Evolutionary conservation across 169 alveolate genomes (phyloP).

Genomic region (Perkinsus marinus): DNA sequence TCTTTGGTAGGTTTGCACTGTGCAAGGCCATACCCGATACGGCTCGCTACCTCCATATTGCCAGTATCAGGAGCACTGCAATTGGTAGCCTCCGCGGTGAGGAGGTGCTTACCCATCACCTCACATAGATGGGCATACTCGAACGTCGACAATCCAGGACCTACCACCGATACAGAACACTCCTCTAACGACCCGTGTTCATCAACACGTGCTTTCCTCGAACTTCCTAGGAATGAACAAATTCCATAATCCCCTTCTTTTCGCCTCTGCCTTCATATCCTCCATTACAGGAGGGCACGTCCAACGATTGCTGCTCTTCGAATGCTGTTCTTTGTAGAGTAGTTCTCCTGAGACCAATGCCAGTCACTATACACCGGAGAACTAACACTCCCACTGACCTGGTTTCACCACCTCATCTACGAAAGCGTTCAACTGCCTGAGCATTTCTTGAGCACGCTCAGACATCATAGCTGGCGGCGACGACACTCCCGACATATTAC

Average conservation of each 20-base stretch:
- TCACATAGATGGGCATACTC: slow-evolving; percentile 26
- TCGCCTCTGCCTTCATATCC: slow-evolving; percentile 17
- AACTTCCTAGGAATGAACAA: slow-evolving; percentile 23
- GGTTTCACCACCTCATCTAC: background rate
- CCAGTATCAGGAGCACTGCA: slow-evolving; percentile 48
- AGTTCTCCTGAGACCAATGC: background rate
- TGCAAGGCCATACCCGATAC: too few relatives aligned
- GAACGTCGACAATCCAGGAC: slow-evolving; percentile 13
- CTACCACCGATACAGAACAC: slow-evolving; percentile 4
- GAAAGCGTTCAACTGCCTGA: background rate
- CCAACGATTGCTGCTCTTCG: background rate
- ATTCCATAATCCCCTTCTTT: slow-evolving; percentile 34
- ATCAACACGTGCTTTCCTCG: background rate
- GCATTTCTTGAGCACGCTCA: background rate
- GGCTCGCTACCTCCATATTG: slow-evolving; percentile 43
- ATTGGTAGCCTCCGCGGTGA: slow-evolving; percentile 20
- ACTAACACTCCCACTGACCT: background rate
- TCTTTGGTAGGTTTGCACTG: too few relatives aligned
- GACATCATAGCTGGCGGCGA: background rate
- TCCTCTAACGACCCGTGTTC: background rate
- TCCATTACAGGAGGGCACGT: background rate
- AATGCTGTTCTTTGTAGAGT: background rate
- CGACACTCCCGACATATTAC: background rate
- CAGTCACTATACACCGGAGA: background rate
- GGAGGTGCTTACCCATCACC: slow-evolving; percentile 20